These are phyloP conservation scores for Lipomyces yamanashiensis DNA, from an alignment of 805 yeast genomes.

Conservation along the genomic window DNA sequence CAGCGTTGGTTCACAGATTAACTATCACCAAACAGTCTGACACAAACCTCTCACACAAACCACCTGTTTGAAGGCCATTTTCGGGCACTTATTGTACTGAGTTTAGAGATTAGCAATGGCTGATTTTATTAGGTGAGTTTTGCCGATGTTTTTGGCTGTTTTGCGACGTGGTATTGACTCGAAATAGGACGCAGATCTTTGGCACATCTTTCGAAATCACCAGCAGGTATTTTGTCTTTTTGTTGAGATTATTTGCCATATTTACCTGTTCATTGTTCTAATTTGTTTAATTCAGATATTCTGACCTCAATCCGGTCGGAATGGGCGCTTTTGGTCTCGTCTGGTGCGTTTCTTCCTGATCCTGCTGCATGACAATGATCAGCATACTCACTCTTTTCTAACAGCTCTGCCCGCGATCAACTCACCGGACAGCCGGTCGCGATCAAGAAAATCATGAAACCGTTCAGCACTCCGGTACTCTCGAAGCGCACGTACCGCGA, in stretches of 20 bases:
- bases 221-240: constrained; percentile 42
- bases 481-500: constrained; percentile 98
- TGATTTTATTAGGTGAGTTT: constrained; percentile 41
- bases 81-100: background rate
- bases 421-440: constrained; percentile 93
- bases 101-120: constrained; percentile 36
- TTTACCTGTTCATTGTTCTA: background rate
- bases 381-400: constrained; percentile 1
- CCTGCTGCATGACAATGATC: background rate
- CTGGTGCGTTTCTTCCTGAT: constrained; percentile 50
- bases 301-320: constrained; percentile 95
- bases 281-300: constrained; percentile 58
- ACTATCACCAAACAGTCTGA: too few species aligned
- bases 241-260: constrained; percentile 33
- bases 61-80: background rate
- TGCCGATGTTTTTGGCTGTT: background rate
- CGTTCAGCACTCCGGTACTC: constrained; percentile 89
- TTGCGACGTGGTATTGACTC: background rate
- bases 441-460: constrained; percentile 96
- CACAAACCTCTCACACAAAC: background rate
- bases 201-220: constrained; percentile 96
- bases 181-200: constrained; percentile 82
- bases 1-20: too few species aligned
- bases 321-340: constrained; percentile 99
- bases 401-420: constrained; percentile 81